These are phyloP conservation scores for Lineolata rhizophorae DNA, from an alignment of 495 filamentous ascomycete species.

Conservation along the genomic window DNA sequence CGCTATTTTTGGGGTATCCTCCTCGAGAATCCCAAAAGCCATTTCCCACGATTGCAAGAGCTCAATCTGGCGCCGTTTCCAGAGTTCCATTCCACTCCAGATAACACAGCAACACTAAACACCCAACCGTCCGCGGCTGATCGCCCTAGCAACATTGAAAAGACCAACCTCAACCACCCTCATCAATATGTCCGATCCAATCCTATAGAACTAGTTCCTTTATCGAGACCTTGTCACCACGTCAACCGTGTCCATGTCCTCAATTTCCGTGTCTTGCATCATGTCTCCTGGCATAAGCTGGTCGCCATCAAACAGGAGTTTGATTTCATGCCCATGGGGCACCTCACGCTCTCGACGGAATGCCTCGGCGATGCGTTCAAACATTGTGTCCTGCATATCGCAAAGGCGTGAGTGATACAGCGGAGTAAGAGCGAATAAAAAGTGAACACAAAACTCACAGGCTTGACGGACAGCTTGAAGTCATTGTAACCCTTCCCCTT, in stretches of 20 bases:
- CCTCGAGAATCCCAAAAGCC: no score
- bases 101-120: no score
- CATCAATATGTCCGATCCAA: no score
- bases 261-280: conserved; percentile 50
- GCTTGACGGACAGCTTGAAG: conserved; percentile 33
- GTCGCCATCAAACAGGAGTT: conserved; percentile 66
- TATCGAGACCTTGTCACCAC: no score
- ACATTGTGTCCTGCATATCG: conserved; percentile 23
- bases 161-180: no score
- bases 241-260: conserved; percentile 59
- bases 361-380: conserved; percentile 30
- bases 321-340: conserved; percentile 26
- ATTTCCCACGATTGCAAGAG: no score
- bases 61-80: no score
- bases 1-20: no score
- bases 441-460: conserved; percentile 17
- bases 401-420: not conserved
- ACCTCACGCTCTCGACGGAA: conserved; percentile 28
- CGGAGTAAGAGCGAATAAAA: not conserved
- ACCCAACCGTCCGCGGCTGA: no score
- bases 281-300: conserved; percentile 34
- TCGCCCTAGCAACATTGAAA: no score
- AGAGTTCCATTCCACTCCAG: no score
- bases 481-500: conserved; percentile 33
- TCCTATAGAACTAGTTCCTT: no score